A percentile compares a stretch with the other conserved stretches of the same genome.
phyloP scores from a whole-genome alignment of 257 asterid genomes.

The Ajuga chamaepitys region DNA sequence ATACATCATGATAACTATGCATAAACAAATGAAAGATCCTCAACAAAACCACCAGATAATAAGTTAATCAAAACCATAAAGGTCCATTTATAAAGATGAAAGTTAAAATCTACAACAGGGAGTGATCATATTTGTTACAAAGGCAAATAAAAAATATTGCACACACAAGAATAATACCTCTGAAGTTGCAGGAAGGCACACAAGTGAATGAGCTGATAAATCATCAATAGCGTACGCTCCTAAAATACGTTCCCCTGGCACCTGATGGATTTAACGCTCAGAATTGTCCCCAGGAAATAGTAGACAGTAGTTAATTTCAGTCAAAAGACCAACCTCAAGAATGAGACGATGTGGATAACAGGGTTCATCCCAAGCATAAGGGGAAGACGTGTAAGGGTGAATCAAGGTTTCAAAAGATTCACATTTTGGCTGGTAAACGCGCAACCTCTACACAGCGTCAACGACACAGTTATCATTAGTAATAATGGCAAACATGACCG shows the following conservation, averaged over 20 bases:
- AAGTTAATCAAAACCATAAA: too few relatives aligned
- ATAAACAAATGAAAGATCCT: not conserved
- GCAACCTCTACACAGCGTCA: slow-evolving; percentile 56
- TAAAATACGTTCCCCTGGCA: slow-evolving; percentile 81
- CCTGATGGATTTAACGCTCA: slow-evolving; percentile 36
- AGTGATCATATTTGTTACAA: not conserved
- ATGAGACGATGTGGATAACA: slow-evolving; percentile 80
- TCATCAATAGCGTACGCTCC: slow-evolving; percentile 84
- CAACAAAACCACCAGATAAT: not conserved
- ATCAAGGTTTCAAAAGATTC: slow-evolving; percentile 87
- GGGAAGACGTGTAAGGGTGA: slow-evolving; percentile 75
- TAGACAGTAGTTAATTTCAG: slow-evolving; percentile 5
- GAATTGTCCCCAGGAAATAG: slow-evolving; percentile 4
- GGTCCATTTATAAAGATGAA: not conserved
- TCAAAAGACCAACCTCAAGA: slow-evolving; percentile 59
- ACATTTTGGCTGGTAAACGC: slow-evolving; percentile 89
- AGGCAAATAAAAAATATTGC: not conserved
- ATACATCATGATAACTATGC: not conserved
- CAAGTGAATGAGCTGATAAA: slow-evolving; percentile 51
- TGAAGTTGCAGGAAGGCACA: slow-evolving; percentile 64
- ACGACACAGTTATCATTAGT: slow-evolving; percentile 15
- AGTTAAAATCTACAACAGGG: not conserved
- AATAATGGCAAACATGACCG: slow-evolving; percentile 4
- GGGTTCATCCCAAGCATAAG: slow-evolving; percentile 98
- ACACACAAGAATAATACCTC: slow-evolving; percentile 51